Conservation (phyloP, 345 rosid genomes). For the Linum trigynum region DNA sequence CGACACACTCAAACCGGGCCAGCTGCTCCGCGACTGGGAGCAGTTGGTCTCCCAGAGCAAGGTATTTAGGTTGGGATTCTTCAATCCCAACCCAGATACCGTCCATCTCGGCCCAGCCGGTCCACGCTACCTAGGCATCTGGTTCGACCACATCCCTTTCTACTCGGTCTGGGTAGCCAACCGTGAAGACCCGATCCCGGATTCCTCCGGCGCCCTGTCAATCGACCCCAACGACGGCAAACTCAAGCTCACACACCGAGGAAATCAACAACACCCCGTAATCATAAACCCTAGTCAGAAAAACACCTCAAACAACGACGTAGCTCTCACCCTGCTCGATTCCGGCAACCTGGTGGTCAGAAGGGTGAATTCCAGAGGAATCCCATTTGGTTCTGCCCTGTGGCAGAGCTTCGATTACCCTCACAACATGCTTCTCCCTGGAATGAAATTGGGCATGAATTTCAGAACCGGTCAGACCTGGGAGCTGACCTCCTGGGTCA, state of each 20-base stretch:
- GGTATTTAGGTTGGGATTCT: conserved; percentile 49
- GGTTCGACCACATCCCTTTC: conserved; percentile 28
- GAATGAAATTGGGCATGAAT: conserved; percentile 57
- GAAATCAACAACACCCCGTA: conserved; percentile 15
- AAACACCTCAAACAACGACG: conserved; percentile 7
- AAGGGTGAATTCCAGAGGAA: conserved; percentile 18
- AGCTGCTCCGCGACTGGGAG: conserved; percentile 52
- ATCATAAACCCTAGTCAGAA: conserved; percentile 26
- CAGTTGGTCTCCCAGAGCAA: conserved; percentile 36
- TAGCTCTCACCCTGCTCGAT: conserved; percentile 38
- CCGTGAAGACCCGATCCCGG: conserved; percentile 30
- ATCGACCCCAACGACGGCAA: conserved; percentile 37
- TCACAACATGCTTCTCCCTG: conserved; percentile 40
- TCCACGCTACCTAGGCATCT: conserved; percentile 40
- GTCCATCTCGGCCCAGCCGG: conserved; percentile 27
- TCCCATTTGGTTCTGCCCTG: conserved; percentile 25
- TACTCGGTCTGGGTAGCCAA: conserved; percentile 55
- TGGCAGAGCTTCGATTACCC: conserved; percentile 71
- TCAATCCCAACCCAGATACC: conserved; percentile 28
- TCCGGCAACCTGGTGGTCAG: conserved; percentile 43
- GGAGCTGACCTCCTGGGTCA: conserved; percentile 42
- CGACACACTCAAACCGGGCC: conserved; percentile 33
- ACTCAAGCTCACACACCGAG: conserved; percentile 34
- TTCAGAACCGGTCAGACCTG: conserved; percentile 35
- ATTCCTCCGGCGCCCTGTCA: conserved; percentile 43